Percentiles rank a stretch among this genome's conserved stretches.
phyloP scores from a whole-genome alignment of 768 basidiomycete genomes.

The Tulasnella sp. region DNA sequence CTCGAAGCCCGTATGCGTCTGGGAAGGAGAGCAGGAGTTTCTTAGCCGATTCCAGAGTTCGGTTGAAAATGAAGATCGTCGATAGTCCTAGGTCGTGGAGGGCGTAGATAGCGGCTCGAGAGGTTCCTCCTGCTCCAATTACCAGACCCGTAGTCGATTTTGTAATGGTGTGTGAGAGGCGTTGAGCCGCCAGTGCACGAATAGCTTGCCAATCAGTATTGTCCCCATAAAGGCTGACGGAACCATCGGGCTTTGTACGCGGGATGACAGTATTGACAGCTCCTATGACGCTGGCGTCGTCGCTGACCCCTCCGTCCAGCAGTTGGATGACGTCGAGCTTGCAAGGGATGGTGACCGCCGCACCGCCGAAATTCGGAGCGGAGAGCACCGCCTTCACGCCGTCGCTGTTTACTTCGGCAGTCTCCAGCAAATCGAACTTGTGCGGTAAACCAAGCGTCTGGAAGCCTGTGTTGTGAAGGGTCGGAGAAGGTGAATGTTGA shows the following conservation, averaged over 20 bases:
- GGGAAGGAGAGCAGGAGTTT: constrained; percentile 68
- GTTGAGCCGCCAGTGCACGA: constrained; percentile 44
- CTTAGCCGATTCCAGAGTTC: constrained; percentile 71
- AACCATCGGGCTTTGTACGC: constrained; percentile 41
- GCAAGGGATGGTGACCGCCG: constrained; percentile 93
- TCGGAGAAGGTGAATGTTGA: constrained; percentile 83
- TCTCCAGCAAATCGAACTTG: constrained; percentile 74
- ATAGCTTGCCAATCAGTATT: constrained; percentile 98
- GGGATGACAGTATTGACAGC: constrained; percentile 93
- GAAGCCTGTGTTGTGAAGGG: constrained; percentile 88
- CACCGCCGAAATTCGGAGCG: constrained; percentile 81
- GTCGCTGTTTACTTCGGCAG: constrained; percentile 59
- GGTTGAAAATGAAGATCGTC: constrained; percentile 81
- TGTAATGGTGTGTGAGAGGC: constrained; percentile 33
- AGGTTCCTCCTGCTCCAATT: constrained; percentile 93
- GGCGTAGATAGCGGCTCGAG: constrained; percentile 91
- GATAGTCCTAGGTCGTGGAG: constrained; percentile 63
- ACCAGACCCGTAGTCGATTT: constrained; percentile 61
- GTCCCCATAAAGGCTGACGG: constrained; percentile 69
- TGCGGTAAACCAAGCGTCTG: constrained; percentile 78
- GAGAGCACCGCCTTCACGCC: constrained; percentile 51
- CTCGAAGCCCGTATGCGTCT: constrained; percentile 52
- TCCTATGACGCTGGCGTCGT: constrained; percentile 79
- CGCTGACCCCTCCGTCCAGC: constrained; percentile 66
- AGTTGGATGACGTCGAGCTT: constrained; percentile 86